phyloP scores from a whole-genome alignment of 1,284 basidiomycete species.

The Heterobasidion irregulare region DNA sequence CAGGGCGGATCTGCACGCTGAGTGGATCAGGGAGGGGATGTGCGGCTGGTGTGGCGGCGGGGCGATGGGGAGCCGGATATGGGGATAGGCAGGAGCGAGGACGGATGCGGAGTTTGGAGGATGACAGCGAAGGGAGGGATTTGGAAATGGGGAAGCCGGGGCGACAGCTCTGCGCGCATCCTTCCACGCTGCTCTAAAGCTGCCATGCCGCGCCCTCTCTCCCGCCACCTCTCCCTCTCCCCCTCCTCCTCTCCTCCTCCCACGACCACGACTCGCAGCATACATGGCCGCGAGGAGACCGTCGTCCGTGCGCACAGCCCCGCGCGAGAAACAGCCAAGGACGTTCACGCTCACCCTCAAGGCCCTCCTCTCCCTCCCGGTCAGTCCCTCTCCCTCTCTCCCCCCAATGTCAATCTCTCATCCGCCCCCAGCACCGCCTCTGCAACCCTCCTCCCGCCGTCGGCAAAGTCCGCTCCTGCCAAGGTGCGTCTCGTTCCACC shows the following conservation, averaged over 20 bases:
- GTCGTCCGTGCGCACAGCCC: neutral
- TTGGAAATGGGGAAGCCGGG: too few species aligned
- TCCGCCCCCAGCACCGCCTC: slow-evolving; percentile 38
- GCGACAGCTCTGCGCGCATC: neutral
- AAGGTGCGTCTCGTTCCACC: slow-evolving; percentile 26
- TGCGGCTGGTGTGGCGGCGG: too few species aligned
- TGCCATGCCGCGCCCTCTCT: neutral
- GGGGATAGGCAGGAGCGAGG: too few species aligned
- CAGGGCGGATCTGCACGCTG: too few species aligned
- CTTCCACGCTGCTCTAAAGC: neutral
- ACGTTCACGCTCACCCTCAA: slow-evolving; percentile 35
- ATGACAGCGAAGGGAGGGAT: too few species aligned
- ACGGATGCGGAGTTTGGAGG: too few species aligned
- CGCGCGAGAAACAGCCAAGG: slow-evolving; percentile 31
- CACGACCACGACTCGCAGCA: too few species aligned
- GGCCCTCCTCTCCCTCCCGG: slow-evolving; percentile 43
- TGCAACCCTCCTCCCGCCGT: slow-evolving; percentile 62
- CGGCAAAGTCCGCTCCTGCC: slow-evolving; percentile 55
- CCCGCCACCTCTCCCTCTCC: neutral
- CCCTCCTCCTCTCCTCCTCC: neutral
- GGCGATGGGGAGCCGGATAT: too few species aligned
- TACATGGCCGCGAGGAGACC: slow-evolving; percentile 4
- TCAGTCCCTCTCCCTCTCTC: slow-evolving; percentile 17
- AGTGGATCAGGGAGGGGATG: too few species aligned
- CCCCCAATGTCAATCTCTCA: slow-evolving; percentile 1